A percentile compares a stretch with the other conserved stretches of the same genome.
phyloP scores from a whole-genome alignment of 1,284 basidiomycete species.

The Leccinum fuscescens region DNA sequence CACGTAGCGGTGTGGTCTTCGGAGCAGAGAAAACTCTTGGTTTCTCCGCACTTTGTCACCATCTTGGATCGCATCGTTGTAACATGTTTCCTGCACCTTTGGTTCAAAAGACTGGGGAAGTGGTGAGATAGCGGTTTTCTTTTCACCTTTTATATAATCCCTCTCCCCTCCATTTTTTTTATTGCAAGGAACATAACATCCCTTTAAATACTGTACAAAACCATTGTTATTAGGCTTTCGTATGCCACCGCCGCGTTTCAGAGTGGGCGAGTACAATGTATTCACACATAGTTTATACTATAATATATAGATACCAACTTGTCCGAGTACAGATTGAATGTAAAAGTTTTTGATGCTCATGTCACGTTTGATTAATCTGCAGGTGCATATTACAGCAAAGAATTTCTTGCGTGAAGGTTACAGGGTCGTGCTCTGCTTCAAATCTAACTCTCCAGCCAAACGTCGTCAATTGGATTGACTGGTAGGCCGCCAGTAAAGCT shows the following conservation, averaged over 20 bases:
- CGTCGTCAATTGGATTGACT: not conserved
- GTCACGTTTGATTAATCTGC: not conserved
- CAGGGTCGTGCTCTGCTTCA: not conserved
- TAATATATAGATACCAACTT: conserved; percentile 11
- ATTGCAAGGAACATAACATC: not conserved
- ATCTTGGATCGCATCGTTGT: conserved; percentile 55
- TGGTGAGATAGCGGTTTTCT: conserved; percentile 34
- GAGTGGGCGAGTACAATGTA: conserved; percentile 14
- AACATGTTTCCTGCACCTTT: conserved; percentile 54
- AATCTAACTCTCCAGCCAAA: not conserved
- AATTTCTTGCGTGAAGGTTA: not conserved
- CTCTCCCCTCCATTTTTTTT: not conserved
- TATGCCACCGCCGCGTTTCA: not conserved
- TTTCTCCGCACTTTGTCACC: conserved; percentile 39
- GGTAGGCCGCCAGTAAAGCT: not conserved
- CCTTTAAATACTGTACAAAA: conserved; percentile 16
- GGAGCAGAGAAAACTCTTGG: conserved; percentile 38
- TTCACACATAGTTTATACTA: conserved; percentile 21
- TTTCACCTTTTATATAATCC: not conserved
- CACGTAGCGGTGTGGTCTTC: conserved; percentile 51
- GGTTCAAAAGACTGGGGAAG: conserved; percentile 44
- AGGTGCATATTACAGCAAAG: no score
- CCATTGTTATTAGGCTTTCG: conserved; percentile 6
- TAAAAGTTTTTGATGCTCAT: not conserved
- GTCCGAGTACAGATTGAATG: not conserved